These are phyloP conservation scores for Bacidia rubella DNA, from an alignment of 495 filamentous ascomycete genomes.

Conservation along the genomic window DNA sequence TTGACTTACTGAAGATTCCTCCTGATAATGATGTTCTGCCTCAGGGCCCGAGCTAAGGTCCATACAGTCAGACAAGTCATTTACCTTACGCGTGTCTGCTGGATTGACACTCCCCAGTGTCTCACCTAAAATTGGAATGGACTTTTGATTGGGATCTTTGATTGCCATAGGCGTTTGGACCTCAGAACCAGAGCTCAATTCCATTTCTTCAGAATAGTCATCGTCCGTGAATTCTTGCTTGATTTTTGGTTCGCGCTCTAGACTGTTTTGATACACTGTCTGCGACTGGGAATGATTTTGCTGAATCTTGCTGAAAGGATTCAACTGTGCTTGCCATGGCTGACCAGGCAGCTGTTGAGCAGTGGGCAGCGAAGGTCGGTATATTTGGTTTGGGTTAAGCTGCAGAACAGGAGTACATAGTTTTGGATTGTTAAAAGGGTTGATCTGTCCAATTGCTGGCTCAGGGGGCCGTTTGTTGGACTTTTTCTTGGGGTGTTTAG, in stretches of 20 bases:
- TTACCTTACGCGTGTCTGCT: constrained; percentile 1
- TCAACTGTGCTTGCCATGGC: not conserved
- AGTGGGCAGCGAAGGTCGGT: not conserved
- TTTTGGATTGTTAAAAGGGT: not conserved
- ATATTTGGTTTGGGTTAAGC: not conserved
- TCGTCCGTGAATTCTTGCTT: constrained; percentile 1
- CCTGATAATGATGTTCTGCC: constrained; percentile 3
- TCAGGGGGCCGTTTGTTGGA: constrained; percentile 3
- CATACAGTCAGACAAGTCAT: constrained; percentile 6
- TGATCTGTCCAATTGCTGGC: not conserved
- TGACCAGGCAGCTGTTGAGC: not conserved
- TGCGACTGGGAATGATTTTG: too few species aligned
- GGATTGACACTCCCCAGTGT: not conserved
- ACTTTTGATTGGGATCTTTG: not conserved
- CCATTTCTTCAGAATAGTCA: constrained; percentile 14
- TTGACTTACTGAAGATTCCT: constrained; percentile 14
- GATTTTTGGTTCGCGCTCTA: not conserved
- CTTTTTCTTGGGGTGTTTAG: constrained; percentile 2
- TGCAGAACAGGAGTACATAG: not conserved
- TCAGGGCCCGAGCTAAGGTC: constrained; percentile 4
- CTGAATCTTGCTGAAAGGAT: not conserved
- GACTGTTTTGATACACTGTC: not conserved
- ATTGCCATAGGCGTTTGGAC: not conserved
- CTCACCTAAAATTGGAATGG: not conserved
- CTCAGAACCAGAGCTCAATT: constrained; percentile 14